A percentile compares a stretch with the other conserved stretches of the same genome.
Conservation (phyloP, 169 alveolate species). For the Babesia sp. region DNA sequence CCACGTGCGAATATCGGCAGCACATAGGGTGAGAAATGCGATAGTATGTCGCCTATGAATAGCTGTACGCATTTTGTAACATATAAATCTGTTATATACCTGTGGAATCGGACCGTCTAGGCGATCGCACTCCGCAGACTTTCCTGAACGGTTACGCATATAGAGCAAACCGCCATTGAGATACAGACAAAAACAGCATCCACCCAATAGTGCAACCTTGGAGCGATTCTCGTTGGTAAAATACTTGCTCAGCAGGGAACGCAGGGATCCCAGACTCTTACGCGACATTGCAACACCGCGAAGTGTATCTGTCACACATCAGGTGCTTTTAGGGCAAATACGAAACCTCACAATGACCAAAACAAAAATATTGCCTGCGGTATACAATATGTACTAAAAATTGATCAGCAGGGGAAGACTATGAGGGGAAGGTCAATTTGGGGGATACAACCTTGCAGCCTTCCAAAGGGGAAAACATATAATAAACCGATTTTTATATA, state of each 20-base stretch:
- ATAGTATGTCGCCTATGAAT: constrained; percentile 28
- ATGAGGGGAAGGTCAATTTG: background rate
- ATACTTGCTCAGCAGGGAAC: background rate
- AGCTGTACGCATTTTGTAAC: constrained; percentile 7
- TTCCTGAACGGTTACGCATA: background rate
- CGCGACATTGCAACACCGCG: constrained; percentile 30
- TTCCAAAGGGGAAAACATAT: background rate
- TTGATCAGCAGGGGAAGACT: too few species aligned
- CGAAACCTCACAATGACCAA: too few species aligned
- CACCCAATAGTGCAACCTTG: constrained; percentile 22
- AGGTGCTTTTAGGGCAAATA: too few species aligned
- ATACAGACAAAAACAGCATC: constrained; percentile 32
- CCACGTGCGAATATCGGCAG: constrained; percentile 25
- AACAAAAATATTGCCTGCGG: too few species aligned
- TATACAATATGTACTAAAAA: too few species aligned
- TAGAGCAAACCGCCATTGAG: constrained; percentile 25
- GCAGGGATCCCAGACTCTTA: constrained; percentile 2
- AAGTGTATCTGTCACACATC: too few species aligned
- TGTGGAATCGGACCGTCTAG: constrained; percentile 51
- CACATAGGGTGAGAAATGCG: constrained; percentile 55
- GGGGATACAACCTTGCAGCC: background rate
- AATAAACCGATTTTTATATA: background rate
- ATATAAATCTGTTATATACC: background rate
- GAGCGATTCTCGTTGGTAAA: constrained; percentile 45
- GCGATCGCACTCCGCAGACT: constrained; percentile 9